These are phyloP conservation scores for Populus hybrid DNA, from an alignment of 441 rosid genomes.

Conservation along the genomic window DNA sequence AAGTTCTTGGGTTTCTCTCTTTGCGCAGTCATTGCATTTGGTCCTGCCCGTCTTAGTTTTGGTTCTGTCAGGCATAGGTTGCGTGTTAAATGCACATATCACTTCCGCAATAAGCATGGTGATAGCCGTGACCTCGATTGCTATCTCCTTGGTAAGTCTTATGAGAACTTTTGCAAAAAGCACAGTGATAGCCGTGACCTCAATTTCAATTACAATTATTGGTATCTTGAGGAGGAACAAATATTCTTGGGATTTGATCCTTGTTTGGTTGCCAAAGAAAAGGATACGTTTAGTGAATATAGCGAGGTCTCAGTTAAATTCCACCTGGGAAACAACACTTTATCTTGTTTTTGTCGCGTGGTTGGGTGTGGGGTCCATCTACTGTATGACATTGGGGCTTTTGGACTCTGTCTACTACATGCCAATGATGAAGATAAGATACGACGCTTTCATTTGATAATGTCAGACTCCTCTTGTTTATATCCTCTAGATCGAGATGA, in stretches of 20 bases:
- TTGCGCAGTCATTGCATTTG: neutral
- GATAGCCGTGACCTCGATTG: neutral
- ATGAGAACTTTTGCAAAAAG: neutral
- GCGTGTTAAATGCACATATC: constrained; percentile 7
- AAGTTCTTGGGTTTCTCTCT: constrained; percentile 13
- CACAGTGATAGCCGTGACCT: neutral
- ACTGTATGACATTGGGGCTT: no score
- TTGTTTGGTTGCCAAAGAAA: neutral
- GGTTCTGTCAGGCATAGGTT: neutral
- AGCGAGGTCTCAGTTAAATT: neutral
- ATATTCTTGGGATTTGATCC: neutral
- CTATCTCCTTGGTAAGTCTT: neutral
- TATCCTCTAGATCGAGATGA: no score
- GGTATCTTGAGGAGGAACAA: neutral
- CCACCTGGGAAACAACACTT: neutral
- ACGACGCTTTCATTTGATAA: neutral
- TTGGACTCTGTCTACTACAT: neutral
- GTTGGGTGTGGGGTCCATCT: constrained; percentile 7
- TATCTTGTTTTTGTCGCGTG: no score
- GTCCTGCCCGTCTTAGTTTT: neutral
- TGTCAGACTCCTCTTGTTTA: fast-evolving
- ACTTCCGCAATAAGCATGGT: constrained; percentile 1
- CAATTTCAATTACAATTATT: neutral
- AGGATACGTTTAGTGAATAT: neutral
- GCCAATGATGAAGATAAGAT: neutral